Conservation (phyloP, 2,329 filamentous ascomycete genomes). For the Myriosclerotinia duriaeana region DNA sequence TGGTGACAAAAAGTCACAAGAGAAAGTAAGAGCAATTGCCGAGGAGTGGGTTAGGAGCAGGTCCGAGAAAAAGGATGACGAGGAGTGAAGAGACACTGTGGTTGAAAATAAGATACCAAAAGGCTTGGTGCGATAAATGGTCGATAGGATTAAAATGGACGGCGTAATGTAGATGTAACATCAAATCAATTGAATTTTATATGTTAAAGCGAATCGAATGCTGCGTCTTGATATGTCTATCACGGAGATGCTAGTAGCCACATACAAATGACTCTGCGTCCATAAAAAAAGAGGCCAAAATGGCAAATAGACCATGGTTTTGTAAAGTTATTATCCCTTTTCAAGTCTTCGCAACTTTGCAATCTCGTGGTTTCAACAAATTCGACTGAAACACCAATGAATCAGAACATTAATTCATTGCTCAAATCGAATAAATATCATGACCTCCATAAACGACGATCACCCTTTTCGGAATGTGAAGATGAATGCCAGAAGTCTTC, state of each 20-base stretch:
- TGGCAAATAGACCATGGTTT: too few species aligned
- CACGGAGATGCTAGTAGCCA: background rate
- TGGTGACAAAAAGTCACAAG: slow-evolving; percentile 67
- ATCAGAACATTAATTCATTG: too few species aligned
- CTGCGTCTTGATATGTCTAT: background rate
- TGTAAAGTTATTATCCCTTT: too few species aligned
- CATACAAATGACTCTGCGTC: background rate
- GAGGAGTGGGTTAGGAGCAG: slow-evolving; percentile 64
- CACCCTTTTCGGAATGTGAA: too few species aligned
- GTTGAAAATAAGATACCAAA: slow-evolving; percentile 17
- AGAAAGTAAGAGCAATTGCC: slow-evolving; percentile 69
- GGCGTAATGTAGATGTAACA: slow-evolving; percentile 13
- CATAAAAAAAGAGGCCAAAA: too few species aligned
- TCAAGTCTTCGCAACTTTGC: too few species aligned
- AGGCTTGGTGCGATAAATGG: slow-evolving; percentile 6
- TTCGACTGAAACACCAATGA: too few species aligned
- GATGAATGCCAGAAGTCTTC: background rate
- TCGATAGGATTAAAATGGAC: background rate
- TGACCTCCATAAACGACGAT: too few species aligned
- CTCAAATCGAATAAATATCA: too few species aligned
- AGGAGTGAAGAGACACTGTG: slow-evolving; percentile 12
- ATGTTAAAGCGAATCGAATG: background rate
- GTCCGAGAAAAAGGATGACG: slow-evolving; percentile 41
- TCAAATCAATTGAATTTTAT: slow-evolving; percentile 9
- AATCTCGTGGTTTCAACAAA: too few species aligned